A percentile compares a stretch with the other conserved stretches of the same genome.
Evolutionary conservation across 352 stramenopile species (phyloP).

Genomic region (Pythium chondricola): DNA sequence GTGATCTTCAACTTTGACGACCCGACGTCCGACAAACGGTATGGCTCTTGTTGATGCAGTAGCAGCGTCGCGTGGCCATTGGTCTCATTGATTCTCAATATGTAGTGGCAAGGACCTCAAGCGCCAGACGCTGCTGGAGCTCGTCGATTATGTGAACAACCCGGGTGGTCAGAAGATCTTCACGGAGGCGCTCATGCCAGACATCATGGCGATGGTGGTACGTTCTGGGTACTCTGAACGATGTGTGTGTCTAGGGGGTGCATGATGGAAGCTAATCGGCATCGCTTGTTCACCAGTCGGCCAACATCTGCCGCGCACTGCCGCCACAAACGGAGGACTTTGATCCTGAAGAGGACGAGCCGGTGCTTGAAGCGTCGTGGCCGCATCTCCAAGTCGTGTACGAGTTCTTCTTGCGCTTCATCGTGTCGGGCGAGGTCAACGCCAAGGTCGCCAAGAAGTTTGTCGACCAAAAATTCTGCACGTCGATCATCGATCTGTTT

Average conservation of each 20-base stretch:
- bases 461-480: conserved; percentile 93
- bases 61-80: neutral
- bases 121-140: conserved; percentile 97
- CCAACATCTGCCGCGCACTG: conserved; percentile 94
- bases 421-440: conserved; percentile 95
- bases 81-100: neutral
- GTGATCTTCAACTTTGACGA: conserved; percentile 98
- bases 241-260: too few species aligned
- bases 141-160: conserved; percentile 99
- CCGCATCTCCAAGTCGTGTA: conserved; percentile 98
- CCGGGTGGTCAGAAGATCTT: conserved; percentile 95
- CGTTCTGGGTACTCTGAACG: conserved; percentile 13
- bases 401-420: conserved; percentile 98
- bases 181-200: conserved; percentile 95
- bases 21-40: conserved; percentile 91
- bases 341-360: conserved; percentile 98
- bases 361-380: conserved; percentile 95
- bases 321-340: conserved; percentile 95
- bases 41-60: conserved; percentile 4
- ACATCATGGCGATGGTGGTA: conserved; percentile 91
- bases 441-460: conserved; percentile 97
- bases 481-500: conserved; percentile 78
- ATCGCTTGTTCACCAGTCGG: conserved; percentile 28
- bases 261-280: neutral
- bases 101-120: conserved; percentile 94